Percentiles rank a stretch among this genome's conserved stretches.
Evolutionary conservation across 169 alveolate genomes (phyloP).

Genomic region (Besnoitia besnoiti): DNA sequence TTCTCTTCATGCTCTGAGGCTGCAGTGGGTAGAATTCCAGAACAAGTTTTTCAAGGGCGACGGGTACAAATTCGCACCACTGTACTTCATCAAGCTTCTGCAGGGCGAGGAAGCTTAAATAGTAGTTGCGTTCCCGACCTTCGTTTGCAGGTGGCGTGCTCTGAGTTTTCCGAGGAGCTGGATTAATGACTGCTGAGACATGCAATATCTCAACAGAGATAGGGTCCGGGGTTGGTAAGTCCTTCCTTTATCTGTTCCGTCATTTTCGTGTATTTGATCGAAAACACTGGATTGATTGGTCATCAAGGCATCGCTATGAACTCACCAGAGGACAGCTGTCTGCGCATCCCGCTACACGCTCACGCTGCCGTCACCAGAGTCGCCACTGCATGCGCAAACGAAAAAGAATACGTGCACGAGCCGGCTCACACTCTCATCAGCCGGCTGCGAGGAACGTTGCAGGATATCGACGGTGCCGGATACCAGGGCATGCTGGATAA

Average conservation of each 20-base stretch:
- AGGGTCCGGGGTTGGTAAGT: background rate
- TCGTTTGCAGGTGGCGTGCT: background rate
- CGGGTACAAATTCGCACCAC: slow-evolving; percentile 94
- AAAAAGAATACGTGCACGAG: no score
- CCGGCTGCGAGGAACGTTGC: no score
- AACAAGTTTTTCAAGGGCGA: slow-evolving; percentile 99
- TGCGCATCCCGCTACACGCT: no score
- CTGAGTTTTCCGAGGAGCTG: no score
- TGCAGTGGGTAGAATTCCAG: slow-evolving; percentile 99
- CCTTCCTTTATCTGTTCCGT: background rate
- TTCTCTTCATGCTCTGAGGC: slow-evolving; percentile 98
- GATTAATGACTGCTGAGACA: no score
- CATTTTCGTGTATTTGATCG: background rate
- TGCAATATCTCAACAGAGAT: no score
- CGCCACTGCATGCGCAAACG: no score
- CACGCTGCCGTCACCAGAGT: no score
- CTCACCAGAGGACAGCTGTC: background rate
- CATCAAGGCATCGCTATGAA: background rate
- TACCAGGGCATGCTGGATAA: no score
- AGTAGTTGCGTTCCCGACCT: background rate
- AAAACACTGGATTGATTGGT: background rate
- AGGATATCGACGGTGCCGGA: no score
- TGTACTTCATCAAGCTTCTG: slow-evolving; percentile 68
- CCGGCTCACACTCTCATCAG: no score
- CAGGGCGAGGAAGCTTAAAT: slow-evolving; percentile 20